These are phyloP conservation scores for Lantana camara DNA, from an alignment of 257 asterid genomes.

Conservation along the genomic window DNA sequence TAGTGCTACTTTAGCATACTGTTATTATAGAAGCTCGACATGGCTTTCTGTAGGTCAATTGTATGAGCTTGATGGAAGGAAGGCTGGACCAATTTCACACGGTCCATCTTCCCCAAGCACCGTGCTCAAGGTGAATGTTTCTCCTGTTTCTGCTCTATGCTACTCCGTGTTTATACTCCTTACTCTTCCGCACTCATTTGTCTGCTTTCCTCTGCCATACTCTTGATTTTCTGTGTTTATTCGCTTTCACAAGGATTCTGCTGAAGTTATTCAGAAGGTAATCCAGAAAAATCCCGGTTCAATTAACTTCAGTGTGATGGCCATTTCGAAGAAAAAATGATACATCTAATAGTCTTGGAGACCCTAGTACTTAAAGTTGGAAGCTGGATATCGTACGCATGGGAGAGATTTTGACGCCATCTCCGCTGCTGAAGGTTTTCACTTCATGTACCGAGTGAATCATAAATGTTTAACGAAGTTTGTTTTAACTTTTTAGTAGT, in stretches of 20 bases:
- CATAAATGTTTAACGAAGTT: no score
- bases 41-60: constrained; percentile 58
- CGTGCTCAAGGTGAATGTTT: constrained; percentile 64
- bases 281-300: constrained; percentile 79
- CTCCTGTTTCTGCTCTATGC: neutral
- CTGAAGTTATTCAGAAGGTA: constrained; percentile 61
- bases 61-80: constrained; percentile 94
- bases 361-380: neutral
- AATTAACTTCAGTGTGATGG: constrained; percentile 73
- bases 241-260: constrained; percentile 59
- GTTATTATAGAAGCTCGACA: neutral
- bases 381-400: constrained; percentile 1
- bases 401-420: constrained; percentile 10
- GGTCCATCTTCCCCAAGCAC: constrained; percentile 74
- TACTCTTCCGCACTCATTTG: neutral
- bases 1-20: neutral
- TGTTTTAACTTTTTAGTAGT: no score
- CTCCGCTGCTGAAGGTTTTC: neutral
- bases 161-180: neutral
- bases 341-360: constrained; percentile 1
- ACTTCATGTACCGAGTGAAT: no score
- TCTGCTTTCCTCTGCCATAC: no score
- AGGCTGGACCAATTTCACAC: constrained; percentile 76
- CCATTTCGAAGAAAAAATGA: constrained; percentile 59
- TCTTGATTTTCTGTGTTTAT: neutral